phyloP scores from a whole-genome alignment of 2,329 filamentous ascomycete species.

The Aspergillus felis region DNA sequence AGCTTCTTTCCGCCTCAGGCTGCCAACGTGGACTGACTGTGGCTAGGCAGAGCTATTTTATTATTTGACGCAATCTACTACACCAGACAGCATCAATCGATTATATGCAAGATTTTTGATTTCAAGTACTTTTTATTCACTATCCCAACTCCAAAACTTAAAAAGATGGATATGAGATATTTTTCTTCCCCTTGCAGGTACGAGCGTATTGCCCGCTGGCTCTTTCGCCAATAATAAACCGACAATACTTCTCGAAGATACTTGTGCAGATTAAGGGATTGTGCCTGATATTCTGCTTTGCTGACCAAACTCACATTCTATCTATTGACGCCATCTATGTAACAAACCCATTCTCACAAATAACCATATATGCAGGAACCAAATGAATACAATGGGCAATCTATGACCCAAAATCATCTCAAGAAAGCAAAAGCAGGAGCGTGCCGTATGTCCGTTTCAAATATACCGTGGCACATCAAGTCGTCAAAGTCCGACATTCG shows the following conservation, averaged over 20 bases:
- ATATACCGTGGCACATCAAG: neutral
- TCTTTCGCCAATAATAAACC: neutral
- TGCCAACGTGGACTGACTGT: neutral
- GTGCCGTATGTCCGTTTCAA: neutral
- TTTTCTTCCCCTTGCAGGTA: neutral
- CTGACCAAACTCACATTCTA: neutral
- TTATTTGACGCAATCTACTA: neutral
- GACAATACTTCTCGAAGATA: neutral
- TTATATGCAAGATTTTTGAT: neutral
- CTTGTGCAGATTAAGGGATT: neutral
- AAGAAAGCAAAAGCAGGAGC: neutral
- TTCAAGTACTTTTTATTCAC: neutral
- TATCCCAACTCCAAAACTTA: neutral
- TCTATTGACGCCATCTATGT: neutral
- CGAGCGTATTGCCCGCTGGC: neutral
- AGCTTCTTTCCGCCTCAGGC: neutral
- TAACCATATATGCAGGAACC: neutral
- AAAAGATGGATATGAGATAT: neutral
- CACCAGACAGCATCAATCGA: neutral
- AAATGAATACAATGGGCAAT: neutral
- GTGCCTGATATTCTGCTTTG: neutral
- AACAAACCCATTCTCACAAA: neutral
- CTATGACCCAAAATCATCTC: neutral
- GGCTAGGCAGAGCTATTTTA: neutral
- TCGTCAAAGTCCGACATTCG: neutral